Evolutionary conservation across 2,329 filamentous ascomycete genomes (phyloP).

Genomic region (Furcasterigmium sp.): DNA sequence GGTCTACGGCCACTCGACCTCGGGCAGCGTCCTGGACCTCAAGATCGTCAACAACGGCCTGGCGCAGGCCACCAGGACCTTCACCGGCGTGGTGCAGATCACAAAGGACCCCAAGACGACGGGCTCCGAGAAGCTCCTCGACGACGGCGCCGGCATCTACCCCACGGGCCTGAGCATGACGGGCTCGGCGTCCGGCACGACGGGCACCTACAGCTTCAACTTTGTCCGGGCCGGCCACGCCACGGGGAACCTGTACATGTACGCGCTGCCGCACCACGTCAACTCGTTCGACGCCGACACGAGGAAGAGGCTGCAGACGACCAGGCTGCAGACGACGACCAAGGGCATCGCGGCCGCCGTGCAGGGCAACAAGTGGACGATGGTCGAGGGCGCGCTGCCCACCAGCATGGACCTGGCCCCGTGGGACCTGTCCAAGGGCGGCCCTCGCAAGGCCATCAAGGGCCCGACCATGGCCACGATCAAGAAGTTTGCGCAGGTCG

Average conservation of each 20-base stretch:
- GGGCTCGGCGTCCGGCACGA: constrained; percentile 47
- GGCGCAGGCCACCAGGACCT: constrained; percentile 54
- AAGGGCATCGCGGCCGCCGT: constrained; percentile 72
- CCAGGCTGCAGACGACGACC: constrained; percentile 67
- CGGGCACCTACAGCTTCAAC: constrained; percentile 60
- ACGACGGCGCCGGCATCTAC: constrained; percentile 64
- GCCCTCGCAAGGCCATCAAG: constrained; percentile 32
- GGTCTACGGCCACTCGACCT: constrained; percentile 55
- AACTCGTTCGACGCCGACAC: constrained; percentile 56
- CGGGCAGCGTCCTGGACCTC: constrained; percentile 51
- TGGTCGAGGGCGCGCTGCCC: constrained; percentile 63
- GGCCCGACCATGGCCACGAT: constrained; percentile 46
- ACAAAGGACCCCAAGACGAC: constrained; percentile 57
- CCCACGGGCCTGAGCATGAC: constrained; percentile 53
- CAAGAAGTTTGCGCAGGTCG: constrained; percentile 49
- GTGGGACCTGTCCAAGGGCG: constrained; percentile 49
- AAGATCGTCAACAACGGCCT: constrained; percentile 52
- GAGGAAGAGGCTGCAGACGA: constrained; percentile 37
- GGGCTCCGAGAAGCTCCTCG: constrained; percentile 56
- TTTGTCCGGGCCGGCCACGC: constrained; percentile 61
- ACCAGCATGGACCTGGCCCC: constrained; percentile 64
- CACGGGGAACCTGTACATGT: constrained; percentile 61
- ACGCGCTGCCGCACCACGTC: constrained; percentile 72
- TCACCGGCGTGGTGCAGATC: constrained; percentile 73
- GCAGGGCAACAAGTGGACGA: constrained; percentile 61